Evolutionary conservation across 257 asterid genomes (phyloP).

Genomic region (Fraxinus cuspidata): DNA sequence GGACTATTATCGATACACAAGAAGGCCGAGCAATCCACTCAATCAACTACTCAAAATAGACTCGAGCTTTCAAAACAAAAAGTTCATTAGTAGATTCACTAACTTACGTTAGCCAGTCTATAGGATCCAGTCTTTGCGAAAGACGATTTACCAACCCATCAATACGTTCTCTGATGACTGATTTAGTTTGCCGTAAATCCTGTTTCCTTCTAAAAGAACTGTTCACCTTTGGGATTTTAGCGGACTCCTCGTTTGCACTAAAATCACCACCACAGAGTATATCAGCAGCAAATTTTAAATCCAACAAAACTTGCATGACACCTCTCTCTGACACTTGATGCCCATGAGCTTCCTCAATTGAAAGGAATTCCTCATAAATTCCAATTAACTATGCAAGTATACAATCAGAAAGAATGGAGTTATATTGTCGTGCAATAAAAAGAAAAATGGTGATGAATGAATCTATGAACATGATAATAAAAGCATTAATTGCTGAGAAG

Average conservation of each 20-base stretch:
- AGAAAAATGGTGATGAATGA: constrained; percentile 10
- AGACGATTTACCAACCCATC: constrained; percentile 58
- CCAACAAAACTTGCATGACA: constrained; percentile 80
- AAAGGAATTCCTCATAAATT: constrained; percentile 71
- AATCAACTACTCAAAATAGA: neutral
- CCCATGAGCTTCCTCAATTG: constrained; percentile 48
- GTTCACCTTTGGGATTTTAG: constrained; percentile 50
- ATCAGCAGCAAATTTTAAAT: constrained; percentile 82
- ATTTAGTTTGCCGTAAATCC: constrained; percentile 51
- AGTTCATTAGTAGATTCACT: constrained; percentile 22
- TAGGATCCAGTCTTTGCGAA: constrained; percentile 84
- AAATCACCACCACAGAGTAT: constrained; percentile 74
- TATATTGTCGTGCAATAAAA: constrained; percentile 21
- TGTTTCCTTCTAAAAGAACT: constrained; percentile 75
- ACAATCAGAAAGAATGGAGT: constrained; percentile 21
- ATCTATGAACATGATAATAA: neutral
- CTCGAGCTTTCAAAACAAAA: neutral
- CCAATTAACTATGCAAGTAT: constrained; percentile 58
- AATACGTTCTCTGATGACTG: constrained; percentile 58
- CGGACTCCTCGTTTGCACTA: constrained; percentile 48
- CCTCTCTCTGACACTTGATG: constrained; percentile 87
- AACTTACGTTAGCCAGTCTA: constrained; percentile 98
- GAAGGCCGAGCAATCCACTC: constrained; percentile 20
- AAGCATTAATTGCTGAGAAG: neutral
- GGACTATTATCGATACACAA: constrained; percentile 17